A percentile compares a stretch with the other conserved stretches of the same genome.
phyloP scores from a whole-genome alignment of 495 filamentous ascomycete species.

The Letharia lupina region DNA sequence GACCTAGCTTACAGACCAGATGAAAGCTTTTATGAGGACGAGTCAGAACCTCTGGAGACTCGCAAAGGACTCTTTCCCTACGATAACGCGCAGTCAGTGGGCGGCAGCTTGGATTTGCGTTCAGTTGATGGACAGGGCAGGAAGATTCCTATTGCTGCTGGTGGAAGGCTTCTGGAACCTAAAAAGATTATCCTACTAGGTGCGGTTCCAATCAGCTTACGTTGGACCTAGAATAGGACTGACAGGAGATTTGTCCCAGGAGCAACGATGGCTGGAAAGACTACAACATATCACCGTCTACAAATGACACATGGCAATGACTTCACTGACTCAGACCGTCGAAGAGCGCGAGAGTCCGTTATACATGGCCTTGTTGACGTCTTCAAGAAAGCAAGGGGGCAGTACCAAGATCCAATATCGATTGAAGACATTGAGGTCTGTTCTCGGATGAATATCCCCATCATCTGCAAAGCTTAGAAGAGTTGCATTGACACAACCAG shows the following conservation, averaged over 20 bases:
- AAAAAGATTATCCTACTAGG: conserved; percentile 7
- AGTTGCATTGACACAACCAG: not conserved
- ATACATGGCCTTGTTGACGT: conserved; percentile 4
- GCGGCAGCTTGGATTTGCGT: not conserved
- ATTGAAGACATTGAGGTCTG: not conserved
- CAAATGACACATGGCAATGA: conserved; percentile 9
- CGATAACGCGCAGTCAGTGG: not conserved
- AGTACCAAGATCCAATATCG: not conserved
- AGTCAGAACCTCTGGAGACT: not conserved
- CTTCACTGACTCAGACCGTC: not conserved
- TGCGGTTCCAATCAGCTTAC: not conserved
- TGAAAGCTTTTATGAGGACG: not conserved
- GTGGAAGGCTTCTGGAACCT: not conserved
- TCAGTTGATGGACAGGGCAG: not conserved
- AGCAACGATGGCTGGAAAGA: conserved; percentile 16
- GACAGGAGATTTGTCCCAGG: conserved; percentile 1
- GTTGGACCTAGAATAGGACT: not conserved
- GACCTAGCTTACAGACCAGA: not conserved
- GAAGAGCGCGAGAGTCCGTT: not conserved
- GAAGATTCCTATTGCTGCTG: not conserved
- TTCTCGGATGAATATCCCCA: not conserved
- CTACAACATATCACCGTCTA: conserved; percentile 13
- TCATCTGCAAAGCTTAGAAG: no score
- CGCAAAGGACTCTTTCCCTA: not conserved
- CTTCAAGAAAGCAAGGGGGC: conserved; percentile 4